A percentile compares a stretch with the other conserved stretches of the same genome.
These are phyloP conservation scores for Colletotrichum orchidophilum DNA, from an alignment of 2,329 filamentous ascomycete species.

Conservation along the genomic window DNA sequence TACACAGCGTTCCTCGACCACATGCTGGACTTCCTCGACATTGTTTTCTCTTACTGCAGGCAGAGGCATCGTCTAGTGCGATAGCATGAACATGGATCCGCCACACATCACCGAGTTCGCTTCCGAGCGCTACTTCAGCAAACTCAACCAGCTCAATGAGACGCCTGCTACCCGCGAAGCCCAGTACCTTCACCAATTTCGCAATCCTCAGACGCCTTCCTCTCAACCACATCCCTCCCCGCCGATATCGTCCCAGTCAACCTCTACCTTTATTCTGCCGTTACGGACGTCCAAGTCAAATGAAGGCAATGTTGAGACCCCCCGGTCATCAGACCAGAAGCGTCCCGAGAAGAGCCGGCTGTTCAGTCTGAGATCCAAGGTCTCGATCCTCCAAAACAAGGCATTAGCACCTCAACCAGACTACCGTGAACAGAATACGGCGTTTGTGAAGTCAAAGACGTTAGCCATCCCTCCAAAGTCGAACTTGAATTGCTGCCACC, in stretches of 20 bases:
- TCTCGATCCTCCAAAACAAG: constrained; percentile 43
- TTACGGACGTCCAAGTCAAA: constrained; percentile 51
- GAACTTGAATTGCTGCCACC: neutral
- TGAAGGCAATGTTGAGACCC: constrained; percentile 41
- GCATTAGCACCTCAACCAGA: neutral
- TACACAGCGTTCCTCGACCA: constrained; percentile 9
- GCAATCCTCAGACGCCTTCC: constrained; percentile 28
- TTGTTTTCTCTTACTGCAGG: constrained; percentile 34
- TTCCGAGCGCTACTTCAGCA: constrained; percentile 71
- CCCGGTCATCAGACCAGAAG: constrained; percentile 45
- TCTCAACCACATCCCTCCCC: constrained; percentile 35
- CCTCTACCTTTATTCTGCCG: constrained; percentile 60
- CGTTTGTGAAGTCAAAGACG: constrained; percentile 11
- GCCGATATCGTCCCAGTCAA: constrained; percentile 35
- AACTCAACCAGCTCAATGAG: constrained; percentile 63
- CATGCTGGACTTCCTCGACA: constrained; percentile 20
- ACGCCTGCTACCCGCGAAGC: constrained; percentile 15
- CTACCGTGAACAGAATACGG: neutral
- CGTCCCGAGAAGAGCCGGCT: constrained; percentile 51
- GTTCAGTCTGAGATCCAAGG: constrained; percentile 51
- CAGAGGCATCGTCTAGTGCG: constrained; percentile 33
- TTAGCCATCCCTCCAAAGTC: neutral
- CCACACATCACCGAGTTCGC: constrained; percentile 73
- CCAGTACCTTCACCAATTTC: neutral
- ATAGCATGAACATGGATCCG: constrained; percentile 62